These are phyloP conservation scores for Tylopilus felleus DNA, from an alignment of 768 basidiomycete species.

Conservation along the genomic window DNA sequence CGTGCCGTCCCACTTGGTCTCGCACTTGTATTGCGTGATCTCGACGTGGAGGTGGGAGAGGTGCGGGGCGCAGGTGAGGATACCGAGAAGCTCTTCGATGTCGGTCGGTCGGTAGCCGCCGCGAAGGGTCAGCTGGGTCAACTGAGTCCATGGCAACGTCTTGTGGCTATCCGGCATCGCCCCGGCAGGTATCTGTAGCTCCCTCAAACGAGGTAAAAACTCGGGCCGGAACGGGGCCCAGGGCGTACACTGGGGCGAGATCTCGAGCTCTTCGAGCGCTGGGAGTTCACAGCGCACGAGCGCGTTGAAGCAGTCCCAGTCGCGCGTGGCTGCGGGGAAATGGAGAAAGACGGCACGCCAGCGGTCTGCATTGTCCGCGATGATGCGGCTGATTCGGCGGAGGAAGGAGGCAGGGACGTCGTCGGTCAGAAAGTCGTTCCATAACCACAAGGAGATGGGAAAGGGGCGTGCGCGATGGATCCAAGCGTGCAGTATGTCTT, in stretches of 20 bases:
- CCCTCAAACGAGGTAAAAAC: constrained; percentile 20
- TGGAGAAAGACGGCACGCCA: constrained; percentile 33
- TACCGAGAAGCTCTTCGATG: constrained; percentile 22
- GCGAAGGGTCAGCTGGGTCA: constrained; percentile 31
- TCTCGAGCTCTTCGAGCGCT: constrained; percentile 30
- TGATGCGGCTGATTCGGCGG: constrained; percentile 16
- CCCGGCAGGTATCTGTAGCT: constrained; percentile 31
- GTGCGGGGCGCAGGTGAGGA: constrained; percentile 26
- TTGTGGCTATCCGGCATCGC: constrained; percentile 31
- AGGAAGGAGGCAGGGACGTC: constrained; percentile 28
- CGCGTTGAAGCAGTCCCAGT: constrained; percentile 27
- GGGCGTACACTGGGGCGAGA: constrained; percentile 31
- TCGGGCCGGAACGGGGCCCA: constrained; percentile 32
- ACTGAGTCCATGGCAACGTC: constrained; percentile 32
- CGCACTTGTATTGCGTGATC: constrained; percentile 30
- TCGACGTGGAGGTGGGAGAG: constrained; percentile 30
- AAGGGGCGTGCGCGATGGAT: constrained; percentile 27
- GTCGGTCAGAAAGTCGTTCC: constrained; percentile 33
- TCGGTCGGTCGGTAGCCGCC: constrained; percentile 29
- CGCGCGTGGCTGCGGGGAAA: constrained; percentile 27
- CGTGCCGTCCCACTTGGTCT: constrained; percentile 26
- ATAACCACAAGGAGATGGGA: constrained; percentile 27
- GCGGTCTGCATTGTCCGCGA: constrained; percentile 24
- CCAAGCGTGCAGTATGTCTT: constrained; percentile 26
- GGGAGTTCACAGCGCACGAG: constrained; percentile 25